phyloP scores from a whole-genome alignment of 352 stramenopile genomes.

The Globisporangium echinulatum region DNA sequence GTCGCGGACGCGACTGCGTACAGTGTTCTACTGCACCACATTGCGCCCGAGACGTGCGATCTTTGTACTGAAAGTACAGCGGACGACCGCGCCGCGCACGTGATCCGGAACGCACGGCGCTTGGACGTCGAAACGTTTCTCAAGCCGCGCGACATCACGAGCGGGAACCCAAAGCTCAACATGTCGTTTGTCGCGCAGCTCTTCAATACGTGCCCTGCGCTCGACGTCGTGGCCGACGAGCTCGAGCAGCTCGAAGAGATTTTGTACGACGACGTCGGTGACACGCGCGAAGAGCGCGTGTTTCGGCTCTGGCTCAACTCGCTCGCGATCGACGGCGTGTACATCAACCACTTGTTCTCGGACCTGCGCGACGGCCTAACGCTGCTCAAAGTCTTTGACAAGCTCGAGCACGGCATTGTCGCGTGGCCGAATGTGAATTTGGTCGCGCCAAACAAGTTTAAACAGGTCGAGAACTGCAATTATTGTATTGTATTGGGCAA shows the following conservation, averaged over 20 bases:
- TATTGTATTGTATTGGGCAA: conserved; percentile 87
- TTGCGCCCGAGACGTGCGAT: conserved; percentile 71
- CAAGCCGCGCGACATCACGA: conserved; percentile 89
- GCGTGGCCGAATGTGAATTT: conserved; percentile 88
- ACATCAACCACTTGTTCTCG: conserved; percentile 89
- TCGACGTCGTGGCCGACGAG: conserved; percentile 79
- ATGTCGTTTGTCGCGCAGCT: conserved; percentile 88
- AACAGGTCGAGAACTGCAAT: conserved; percentile 88
- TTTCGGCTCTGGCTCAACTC: conserved; percentile 94
- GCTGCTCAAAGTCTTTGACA: conserved; percentile 87
- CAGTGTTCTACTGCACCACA: conserved; percentile 83
- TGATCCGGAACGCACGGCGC: conserved; percentile 80
- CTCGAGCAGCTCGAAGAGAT: conserved; percentile 85
- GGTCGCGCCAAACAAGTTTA: conserved; percentile 86
- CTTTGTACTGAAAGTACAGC: conserved; percentile 40
- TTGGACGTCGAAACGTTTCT: conserved; percentile 90
- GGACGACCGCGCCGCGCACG: conserved; percentile 65
- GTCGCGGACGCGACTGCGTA: conserved; percentile 85
- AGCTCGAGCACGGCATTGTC: conserved; percentile 86
- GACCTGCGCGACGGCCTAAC: conserved; percentile 86
- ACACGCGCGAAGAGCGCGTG: conserved; percentile 84
- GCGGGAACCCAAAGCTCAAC: conserved; percentile 90
- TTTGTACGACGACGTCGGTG: conserved; percentile 80
- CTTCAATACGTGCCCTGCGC: conserved; percentile 88
- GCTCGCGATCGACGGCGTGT: conserved; percentile 81